These are phyloP conservation scores for Brassica carinata DNA, from an alignment of 345 rosid genomes.

Conservation along the genomic window DNA sequence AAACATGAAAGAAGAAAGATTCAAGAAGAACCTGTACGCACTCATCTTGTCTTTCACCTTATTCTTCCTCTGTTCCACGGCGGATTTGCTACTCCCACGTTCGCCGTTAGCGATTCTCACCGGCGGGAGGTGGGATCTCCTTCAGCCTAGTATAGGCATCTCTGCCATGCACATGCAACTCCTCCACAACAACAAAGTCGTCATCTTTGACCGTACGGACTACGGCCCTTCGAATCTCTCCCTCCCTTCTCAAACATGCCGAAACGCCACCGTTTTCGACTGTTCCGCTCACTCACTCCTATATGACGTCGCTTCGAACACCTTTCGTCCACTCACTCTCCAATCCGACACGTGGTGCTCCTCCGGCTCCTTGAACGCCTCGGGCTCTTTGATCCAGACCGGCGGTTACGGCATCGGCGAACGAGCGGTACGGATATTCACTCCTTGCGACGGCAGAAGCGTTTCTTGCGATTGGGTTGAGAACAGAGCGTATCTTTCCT, in stretches of 20 bases:
- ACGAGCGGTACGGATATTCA: constrained; percentile 52
- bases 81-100: constrained; percentile 41
- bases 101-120: constrained; percentile 28
- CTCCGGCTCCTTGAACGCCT: constrained; percentile 63
- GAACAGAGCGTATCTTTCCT: constrained; percentile 36
- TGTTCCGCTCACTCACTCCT: constrained; percentile 90
- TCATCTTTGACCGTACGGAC: constrained; percentile 83
- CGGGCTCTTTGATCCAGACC: constrained; percentile 74
- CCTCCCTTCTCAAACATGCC: constrained; percentile 52
- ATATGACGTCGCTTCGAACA: constrained; percentile 58
- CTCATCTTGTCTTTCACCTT: constrained; percentile 13
- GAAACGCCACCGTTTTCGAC: constrained; percentile 52
- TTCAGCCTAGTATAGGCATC: constrained; percentile 68
- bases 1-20: constrained; percentile 31
- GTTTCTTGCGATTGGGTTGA: constrained; percentile 69
- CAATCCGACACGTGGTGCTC: constrained; percentile 90
- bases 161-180: constrained; percentile 98
- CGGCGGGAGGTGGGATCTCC: constrained; percentile 59
- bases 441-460: constrained; percentile 46
- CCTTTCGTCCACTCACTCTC: constrained; percentile 61
- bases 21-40: constrained; percentile 34
- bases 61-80: constrained; percentile 34
- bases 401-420: constrained; percentile 86
- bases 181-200: constrained; percentile 64
- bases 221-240: constrained; percentile 73